These are phyloP conservation scores for Lipomyces kockii DNA, from an alignment of 805 yeast genomes.

Conservation along the genomic window DNA sequence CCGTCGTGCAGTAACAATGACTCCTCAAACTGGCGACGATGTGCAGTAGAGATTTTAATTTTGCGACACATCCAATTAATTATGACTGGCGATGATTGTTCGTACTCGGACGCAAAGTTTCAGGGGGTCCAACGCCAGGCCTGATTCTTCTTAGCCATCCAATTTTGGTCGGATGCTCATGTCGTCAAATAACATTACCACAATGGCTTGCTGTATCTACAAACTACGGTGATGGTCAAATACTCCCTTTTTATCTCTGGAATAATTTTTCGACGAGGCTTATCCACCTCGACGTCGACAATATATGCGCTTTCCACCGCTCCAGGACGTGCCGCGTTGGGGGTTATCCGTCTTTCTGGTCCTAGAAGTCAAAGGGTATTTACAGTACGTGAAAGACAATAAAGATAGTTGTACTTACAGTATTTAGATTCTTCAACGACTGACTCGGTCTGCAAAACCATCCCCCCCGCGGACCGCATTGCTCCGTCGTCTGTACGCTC, in stretches of 20 bases:
- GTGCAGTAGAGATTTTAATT: neutral
- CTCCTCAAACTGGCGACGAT: neutral
- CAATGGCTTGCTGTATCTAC: neutral
- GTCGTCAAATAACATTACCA: neutral
- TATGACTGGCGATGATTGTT: too few species aligned
- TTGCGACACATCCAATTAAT: too few species aligned
- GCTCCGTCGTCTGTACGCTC: constrained; percentile 23
- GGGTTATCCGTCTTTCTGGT: constrained; percentile 83
- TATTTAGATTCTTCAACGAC: constrained; percentile 43
- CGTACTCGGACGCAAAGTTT: neutral
- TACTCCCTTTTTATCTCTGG: neutral
- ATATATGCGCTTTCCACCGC: constrained; percentile 90
- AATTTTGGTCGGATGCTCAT: neutral
- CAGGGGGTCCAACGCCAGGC: neutral
- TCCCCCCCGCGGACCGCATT: constrained; percentile 28
- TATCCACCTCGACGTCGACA: constrained; percentile 55
- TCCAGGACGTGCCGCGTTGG: constrained; percentile 81
- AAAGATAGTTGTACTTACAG: constrained; percentile 49
- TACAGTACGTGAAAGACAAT: neutral
- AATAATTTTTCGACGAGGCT: constrained; percentile 5
- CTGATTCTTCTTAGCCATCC: too few species aligned
- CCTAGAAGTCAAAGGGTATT: constrained; percentile 53
- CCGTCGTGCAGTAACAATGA: neutral
- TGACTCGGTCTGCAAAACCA: constrained; percentile 16
- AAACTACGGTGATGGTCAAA: neutral